Conservation (phyloP, 2,329 filamentous ascomycete genomes). For the Aaosphaeria pasadenensis region DNA sequence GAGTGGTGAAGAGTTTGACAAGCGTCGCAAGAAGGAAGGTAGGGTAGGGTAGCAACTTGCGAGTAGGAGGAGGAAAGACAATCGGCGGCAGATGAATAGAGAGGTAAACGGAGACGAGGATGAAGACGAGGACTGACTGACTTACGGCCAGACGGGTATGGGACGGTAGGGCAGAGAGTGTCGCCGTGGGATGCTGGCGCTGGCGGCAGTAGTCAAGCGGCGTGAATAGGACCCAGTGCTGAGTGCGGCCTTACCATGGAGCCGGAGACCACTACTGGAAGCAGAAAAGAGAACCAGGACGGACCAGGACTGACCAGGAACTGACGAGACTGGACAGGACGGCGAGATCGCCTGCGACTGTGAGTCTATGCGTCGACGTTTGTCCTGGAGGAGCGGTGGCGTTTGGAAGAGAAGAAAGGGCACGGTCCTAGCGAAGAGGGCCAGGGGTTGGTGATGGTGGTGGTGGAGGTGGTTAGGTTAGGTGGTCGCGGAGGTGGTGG, state of each 20-base stretch:
- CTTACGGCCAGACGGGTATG: not conserved
- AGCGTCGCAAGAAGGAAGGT: constrained; percentile 1
- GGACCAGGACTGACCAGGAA: no score
- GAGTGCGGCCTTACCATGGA: constrained; percentile 37
- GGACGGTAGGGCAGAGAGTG: constrained; percentile 8
- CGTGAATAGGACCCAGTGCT: constrained; percentile 30
- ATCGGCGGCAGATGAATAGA: constrained; percentile 12
- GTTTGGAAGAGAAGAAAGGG: constrained; percentile 5
- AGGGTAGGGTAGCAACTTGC: not conserved
- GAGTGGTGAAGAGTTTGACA: constrained; percentile 3
- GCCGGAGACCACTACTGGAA: constrained; percentile 33
- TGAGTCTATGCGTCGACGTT: constrained; percentile 33
- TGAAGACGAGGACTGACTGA: not conserved
- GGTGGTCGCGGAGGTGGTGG: no score
- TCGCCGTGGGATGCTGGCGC: constrained; percentile 15
- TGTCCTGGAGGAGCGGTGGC: constrained; percentile 26
- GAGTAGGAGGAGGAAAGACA: constrained; percentile 1
- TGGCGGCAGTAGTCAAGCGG: constrained; percentile 27
- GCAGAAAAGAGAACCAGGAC: constrained; percentile 22
- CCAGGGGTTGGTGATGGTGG: no score
- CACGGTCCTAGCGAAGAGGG: constrained; percentile 11
- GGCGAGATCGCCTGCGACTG: constrained; percentile 3
- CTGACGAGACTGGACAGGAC: not conserved
- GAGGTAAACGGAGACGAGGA: constrained; percentile 14
- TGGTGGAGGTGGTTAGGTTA: no score